Conservation (phyloP, 768 basidiomycete species). For the Boletus rubescentipes region DNA sequence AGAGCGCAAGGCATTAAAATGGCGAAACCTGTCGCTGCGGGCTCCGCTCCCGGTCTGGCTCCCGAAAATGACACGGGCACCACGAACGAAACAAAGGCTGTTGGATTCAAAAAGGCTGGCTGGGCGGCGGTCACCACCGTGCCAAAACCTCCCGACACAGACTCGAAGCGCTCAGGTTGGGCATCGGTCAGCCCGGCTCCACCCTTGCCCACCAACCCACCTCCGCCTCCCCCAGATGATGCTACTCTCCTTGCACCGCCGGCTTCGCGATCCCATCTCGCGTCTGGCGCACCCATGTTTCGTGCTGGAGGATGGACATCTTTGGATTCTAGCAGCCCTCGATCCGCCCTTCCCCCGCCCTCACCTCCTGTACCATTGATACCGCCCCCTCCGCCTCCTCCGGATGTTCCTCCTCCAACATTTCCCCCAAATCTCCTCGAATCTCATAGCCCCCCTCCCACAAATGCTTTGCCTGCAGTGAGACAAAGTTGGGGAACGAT, state of each 20-base stretch:
- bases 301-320: slow-evolving; percentile 67
- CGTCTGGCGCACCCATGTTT: slow-evolving; percentile 45
- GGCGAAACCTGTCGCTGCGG: slow-evolving; percentile 30
- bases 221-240: slow-evolving; percentile 10
- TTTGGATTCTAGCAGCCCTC: slow-evolving; percentile 50
- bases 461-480: slow-evolving; percentile 4
- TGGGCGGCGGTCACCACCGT: slow-evolving; percentile 43
- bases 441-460: slow-evolving; percentile 13
- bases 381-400: slow-evolving; percentile 19
- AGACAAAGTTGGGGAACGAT: background rate
- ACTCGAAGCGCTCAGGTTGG: slow-evolving; percentile 16
- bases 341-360: slow-evolving; percentile 23
- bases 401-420: background rate
- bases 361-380: slow-evolving; percentile 16
- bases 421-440: slow-evolving; percentile 5
- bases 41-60: slow-evolving; percentile 12
- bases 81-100: slow-evolving; percentile 20
- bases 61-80: slow-evolving; percentile 20
- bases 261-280: slow-evolving; percentile 13
- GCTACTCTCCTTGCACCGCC: slow-evolving; percentile 15
- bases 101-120: slow-evolving; percentile 44
- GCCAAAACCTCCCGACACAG: slow-evolving; percentile 10
- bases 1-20: slow-evolving; percentile 80
- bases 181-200: slow-evolving; percentile 18
- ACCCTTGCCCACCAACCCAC: slow-evolving; percentile 18